Conservation (phyloP, 2,329 filamentous ascomycete species). For the Sordariomycetes sp. region DNA sequence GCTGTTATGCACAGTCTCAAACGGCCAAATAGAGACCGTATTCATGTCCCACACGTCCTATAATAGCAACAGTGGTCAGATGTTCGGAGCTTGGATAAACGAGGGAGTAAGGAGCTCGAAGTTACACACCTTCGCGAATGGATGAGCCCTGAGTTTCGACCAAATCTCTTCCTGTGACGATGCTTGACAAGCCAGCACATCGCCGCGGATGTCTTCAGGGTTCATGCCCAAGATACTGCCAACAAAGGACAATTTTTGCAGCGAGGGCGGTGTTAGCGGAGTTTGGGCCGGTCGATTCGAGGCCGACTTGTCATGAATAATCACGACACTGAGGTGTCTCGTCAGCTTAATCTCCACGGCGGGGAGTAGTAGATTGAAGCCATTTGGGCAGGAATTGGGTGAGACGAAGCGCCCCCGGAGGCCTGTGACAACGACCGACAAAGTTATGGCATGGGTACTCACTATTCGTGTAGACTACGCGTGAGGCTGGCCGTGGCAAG, state of each 20-base stretch:
- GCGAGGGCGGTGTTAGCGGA: slow-evolving; percentile 1
- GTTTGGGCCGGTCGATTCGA: slow-evolving; percentile 1
- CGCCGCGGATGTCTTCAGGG: slow-evolving; percentile 1
- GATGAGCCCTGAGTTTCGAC: slow-evolving; percentile 1
- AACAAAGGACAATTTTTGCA: slow-evolving; percentile 2
- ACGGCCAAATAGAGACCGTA: slow-evolving; percentile 1
- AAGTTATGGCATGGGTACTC: background rate
- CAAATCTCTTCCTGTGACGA: slow-evolving; percentile 1
- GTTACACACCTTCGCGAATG: slow-evolving; percentile 1
- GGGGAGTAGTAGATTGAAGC: background rate
- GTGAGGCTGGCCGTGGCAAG: slow-evolving; percentile 1
- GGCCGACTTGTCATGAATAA: slow-evolving; percentile 1
- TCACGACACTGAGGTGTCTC: slow-evolving; percentile 1
- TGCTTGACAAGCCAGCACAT: slow-evolving; percentile 2
- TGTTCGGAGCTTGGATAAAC: background rate
- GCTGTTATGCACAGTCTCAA: slow-evolving; percentile 1
- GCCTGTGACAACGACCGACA: no score
- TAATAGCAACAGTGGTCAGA: background rate
- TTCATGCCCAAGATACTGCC: slow-evolving; percentile 1
- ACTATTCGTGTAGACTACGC: slow-evolving; percentile 1
- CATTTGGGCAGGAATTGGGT: no score
- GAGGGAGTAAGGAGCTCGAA: background rate
- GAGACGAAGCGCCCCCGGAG: no score
- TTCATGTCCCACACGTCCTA: slow-evolving; percentile 1
- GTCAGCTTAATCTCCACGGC: slow-evolving; percentile 1